Percentiles rank a stretch among this genome's conserved stretches.
phyloP scores from a whole-genome alignment of 371 early-diverging fungal species.

The Mucor circinelloides region DNA sequence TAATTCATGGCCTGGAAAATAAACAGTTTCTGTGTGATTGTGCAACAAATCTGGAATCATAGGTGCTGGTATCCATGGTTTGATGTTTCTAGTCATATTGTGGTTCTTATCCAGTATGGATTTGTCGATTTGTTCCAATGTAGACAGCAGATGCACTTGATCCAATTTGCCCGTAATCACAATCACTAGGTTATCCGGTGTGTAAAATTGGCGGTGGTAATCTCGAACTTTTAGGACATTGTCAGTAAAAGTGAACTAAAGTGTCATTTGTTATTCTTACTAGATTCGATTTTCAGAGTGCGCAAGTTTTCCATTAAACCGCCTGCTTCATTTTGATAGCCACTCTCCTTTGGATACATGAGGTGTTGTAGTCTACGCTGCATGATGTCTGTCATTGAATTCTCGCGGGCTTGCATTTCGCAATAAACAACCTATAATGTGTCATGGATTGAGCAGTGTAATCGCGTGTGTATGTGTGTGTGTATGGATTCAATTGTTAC shows the following conservation, averaged over 20 bases:
- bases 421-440: constrained; percentile 38
- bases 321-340: constrained; percentile 58
- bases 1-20: constrained; percentile 52
- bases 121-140: constrained; percentile 49
- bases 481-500: background rate
- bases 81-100: constrained; percentile 17
- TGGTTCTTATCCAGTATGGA: constrained; percentile 41
- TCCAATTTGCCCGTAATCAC: constrained; percentile 52
- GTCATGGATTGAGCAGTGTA: background rate
- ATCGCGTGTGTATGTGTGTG: too few relatives aligned
- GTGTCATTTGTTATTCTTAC: constrained; percentile 24
- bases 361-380: constrained; percentile 39
- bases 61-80: constrained; percentile 50
- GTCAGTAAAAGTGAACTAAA: background rate
- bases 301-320: constrained; percentile 52
- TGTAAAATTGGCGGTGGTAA: constrained; percentile 57
- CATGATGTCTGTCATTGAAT: constrained; percentile 21
- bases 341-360: constrained; percentile 55
- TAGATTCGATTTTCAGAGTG: constrained; percentile 38
- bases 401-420: constrained; percentile 39
- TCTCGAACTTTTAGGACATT: constrained; percentile 31
- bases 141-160: constrained; percentile 38
- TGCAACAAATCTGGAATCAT: constrained; percentile 36
- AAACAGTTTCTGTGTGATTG: constrained; percentile 36
- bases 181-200: constrained; percentile 58